Percentiles rank a stretch among this genome's conserved stretches.
Conservation (phyloP, 2,329 filamentous ascomycete genomes). For the Pyrenophora teres region DNA sequence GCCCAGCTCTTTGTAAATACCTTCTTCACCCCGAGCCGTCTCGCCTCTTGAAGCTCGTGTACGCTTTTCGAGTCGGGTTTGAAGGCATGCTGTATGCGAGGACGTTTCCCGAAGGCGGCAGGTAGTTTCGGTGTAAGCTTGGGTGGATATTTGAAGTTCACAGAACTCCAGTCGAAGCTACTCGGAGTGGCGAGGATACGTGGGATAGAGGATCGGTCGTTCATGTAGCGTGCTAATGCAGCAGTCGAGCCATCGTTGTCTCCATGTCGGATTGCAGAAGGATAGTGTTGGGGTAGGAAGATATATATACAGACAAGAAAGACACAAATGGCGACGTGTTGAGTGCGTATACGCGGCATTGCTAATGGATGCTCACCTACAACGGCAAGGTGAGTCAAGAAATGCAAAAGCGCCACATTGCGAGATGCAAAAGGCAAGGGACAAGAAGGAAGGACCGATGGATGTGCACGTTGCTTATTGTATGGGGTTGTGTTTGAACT, state of each 20-base stretch:
- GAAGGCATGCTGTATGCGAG: slow-evolving; percentile 43
- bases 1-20: slow-evolving; percentile 52
- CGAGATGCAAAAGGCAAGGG: neutral
- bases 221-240: slow-evolving; percentile 40
- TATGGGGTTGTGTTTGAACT: neutral
- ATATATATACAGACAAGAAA: slow-evolving; percentile 36
- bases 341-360: slow-evolving; percentile 39
- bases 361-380: slow-evolving; percentile 8
- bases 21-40: slow-evolving; percentile 34
- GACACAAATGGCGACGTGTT: slow-evolving; percentile 33
- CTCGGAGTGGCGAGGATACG: slow-evolving; percentile 30
- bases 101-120: slow-evolving; percentile 32
- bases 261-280: slow-evolving; percentile 5
- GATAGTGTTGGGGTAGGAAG: slow-evolving; percentile 27
- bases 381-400: neutral
- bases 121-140: slow-evolving; percentile 36
- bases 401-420: slow-evolving; percentile 13
- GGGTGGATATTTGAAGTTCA: slow-evolving; percentile 35
- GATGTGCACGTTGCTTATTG: slow-evolving; percentile 12
- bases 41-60: slow-evolving; percentile 30
- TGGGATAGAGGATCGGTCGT: slow-evolving; percentile 29
- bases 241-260: slow-evolving; percentile 24
- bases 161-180: slow-evolving; percentile 41
- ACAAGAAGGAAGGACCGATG: slow-evolving; percentile 1
- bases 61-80: slow-evolving; percentile 20